Base-by-base conservation (phyloP, 2,329 filamentous ascomycete genomes). In the Cadophora luteo-olivacea region DNA sequence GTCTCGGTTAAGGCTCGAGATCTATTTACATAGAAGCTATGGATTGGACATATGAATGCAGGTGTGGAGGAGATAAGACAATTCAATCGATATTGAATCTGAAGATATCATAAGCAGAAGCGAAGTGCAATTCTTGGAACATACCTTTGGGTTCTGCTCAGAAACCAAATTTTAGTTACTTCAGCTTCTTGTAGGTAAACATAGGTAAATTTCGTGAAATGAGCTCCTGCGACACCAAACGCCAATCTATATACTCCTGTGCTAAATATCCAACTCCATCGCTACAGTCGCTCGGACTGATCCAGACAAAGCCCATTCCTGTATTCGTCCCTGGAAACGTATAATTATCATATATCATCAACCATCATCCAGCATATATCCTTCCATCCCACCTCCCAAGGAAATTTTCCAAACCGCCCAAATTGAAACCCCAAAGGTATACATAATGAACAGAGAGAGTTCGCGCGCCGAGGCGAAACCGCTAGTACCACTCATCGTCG, bases 401-500 rank as follows among this genome's bases (percentile, higher is more conserved):
- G 19, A 29, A 51, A 64, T 41, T 25, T 54, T 52, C 32, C 29
- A 0, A 55, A 1, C 19, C 49, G 7, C 32, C 49, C 12, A 64
- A 51, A 25, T 32, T 25, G 16, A 51, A n/a, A 25, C 2, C 11
- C 12, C 12, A 25, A 45, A 4, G 41, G 14, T 45, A 19, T 45
- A 41, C 51, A 51, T 29, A 64, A 19, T 64, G 22, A 14, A n/a
- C 22, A 54, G 9, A 24, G 48, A 36, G 5, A 19, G n/a, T n/a
- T 16, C 32, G 8, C 48, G 11, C 22, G 5, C 36, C 0, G 11
- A 32, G 9, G 7, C 16, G 48, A 22, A 24, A 48, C 48, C 33
- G 32, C 29, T 54, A 57, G 32, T 48, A 48, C 65, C 65, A 67
- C 1, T 67, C 60, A 9, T 67, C 65, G 12, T 63, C 58, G n/a